These are phyloP conservation scores for Cydonia oblonga DNA, from an alignment of 331 rosid species.

Conservation along the genomic window DNA sequence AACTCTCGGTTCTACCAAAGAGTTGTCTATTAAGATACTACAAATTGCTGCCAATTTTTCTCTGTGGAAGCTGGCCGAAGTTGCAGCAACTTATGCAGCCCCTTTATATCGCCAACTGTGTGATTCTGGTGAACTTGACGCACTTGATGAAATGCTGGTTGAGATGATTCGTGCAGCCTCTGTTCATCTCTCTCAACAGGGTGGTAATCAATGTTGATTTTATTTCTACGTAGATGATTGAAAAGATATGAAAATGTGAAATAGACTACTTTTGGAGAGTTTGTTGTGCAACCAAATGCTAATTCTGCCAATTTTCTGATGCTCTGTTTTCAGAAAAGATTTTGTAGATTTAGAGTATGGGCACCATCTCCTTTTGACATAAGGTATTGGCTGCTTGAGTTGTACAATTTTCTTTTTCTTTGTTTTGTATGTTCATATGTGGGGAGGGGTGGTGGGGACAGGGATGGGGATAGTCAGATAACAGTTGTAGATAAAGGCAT, in stretches of 20 bases:
- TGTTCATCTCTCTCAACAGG: slow-evolving; percentile 44
- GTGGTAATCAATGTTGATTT: neutral
- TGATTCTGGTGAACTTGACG: slow-evolving; percentile 64
- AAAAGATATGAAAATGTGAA: neutral
- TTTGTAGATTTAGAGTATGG: neutral
- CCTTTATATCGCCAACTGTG: slow-evolving; percentile 57
- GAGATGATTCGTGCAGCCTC: slow-evolving; percentile 58
- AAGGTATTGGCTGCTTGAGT: neutral
- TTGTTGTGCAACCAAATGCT: neutral
- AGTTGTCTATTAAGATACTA: slow-evolving; percentile 41
- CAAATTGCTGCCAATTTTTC: slow-evolving; percentile 48
- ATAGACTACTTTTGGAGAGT: neutral
- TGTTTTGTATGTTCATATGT: neutral
- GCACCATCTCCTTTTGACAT: neutral
- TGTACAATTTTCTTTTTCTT: neutral
- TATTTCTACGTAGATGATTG: neutral
- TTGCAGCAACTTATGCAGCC: slow-evolving; percentile 51
- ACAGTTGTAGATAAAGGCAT: neutral
- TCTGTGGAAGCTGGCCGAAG: slow-evolving; percentile 56
- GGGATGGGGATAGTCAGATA: neutral
- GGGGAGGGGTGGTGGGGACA: neutral
- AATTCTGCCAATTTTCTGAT: neutral
- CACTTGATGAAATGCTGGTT: slow-evolving; percentile 50
- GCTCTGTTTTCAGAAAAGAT: neutral
- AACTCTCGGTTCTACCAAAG: slow-evolving; percentile 42